Percentiles rank a stretch among this genome's conserved stretches.
Conservation (phyloP, 2,329 filamentous ascomycete genomes). For the Pseudocercospora vitis region DNA sequence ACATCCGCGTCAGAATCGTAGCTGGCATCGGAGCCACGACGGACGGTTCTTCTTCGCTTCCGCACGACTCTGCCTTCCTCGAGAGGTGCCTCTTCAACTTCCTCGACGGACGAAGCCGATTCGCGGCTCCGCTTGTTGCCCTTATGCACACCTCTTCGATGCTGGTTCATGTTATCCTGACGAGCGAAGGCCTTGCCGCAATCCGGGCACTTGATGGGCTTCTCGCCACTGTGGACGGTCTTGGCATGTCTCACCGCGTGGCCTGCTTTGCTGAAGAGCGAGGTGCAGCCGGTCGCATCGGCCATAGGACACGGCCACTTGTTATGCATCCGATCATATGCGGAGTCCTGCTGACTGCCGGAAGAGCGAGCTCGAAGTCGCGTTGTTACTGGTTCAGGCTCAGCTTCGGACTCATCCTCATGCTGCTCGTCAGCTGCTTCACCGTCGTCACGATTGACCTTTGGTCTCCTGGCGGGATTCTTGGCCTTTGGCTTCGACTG, state of each 20-base stretch:
- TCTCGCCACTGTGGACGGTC: constrained; percentile 13
- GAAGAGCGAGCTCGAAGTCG: constrained; percentile 12
- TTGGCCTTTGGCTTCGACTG: neutral
- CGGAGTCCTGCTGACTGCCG: constrained; percentile 1
- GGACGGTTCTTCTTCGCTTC: constrained; percentile 11
- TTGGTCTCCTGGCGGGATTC: neutral
- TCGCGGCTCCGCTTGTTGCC: constrained; percentile 13
- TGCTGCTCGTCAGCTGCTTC: neutral
- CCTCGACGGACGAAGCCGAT: constrained; percentile 10
- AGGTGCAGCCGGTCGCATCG: constrained; percentile 13
- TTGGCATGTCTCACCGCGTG: constrained; percentile 15
- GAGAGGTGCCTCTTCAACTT: constrained; percentile 5
- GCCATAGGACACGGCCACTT: constrained; percentile 17
- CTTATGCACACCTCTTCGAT: constrained; percentile 17
- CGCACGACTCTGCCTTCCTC: constrained; percentile 9
- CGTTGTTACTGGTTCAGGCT: neutral
- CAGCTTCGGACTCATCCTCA: neutral
- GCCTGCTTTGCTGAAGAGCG: constrained; percentile 14
- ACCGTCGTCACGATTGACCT: constrained; percentile 1
- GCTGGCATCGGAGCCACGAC: constrained; percentile 4
- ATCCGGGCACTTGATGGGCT: constrained; percentile 13
- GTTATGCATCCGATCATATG: neutral
- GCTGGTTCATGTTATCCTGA: constrained; percentile 20
- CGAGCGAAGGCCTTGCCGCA: constrained; percentile 17
- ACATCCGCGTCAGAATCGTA: constrained; percentile 1